Base-by-base conservation (phyloP, 352 stramenopile species). In the Globisporangium cylindrosporum region DNA sequence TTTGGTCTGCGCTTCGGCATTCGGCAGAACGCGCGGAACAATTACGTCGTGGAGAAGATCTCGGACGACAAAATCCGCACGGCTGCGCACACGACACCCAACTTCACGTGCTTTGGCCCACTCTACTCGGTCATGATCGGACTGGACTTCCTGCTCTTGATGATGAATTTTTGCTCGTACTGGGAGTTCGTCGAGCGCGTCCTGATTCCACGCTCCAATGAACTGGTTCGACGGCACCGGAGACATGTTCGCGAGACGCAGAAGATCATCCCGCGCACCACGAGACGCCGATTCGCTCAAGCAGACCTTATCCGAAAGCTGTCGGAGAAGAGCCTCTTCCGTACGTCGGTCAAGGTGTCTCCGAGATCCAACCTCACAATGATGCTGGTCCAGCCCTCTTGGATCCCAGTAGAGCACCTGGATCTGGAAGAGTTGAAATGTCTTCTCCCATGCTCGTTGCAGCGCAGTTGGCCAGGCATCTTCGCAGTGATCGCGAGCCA, bases 381-480 rank as follows among this genome's bases (percentile, higher is more conserved):
- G 36, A 56, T 48, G 8, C 48, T 62, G 9, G 22, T 41, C 1
- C 65, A 66, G 59, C 65, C 49, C 12, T 70, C 65, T 14, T 70
- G 65, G 65, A 54, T 70, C 4, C 65, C 65, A 6, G 46, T 62
- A 15, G 58, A 70, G 34, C 58, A 70, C n/a, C 49, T 70, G 15
- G 65, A 70, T 10, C 12, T 55, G 9, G 14, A 60, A 5, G 65
- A 70, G 70, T 61, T 56, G 46, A 51, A 38, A 24, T 27, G 36
- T 18, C 67, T 68, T 25, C 67, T 72, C 15, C 29, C 73, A 2
- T 78, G 70, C n/a, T 82, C 79, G 6, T 65, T 91, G 5, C 74
- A 78, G 41, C 80, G 80, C 60, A 88, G 76, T 53, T 61, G 74
- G 7, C 73, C 73, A 3, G 67, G 78, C 2, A 72, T 79, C 15